Percentiles rank a stretch among this genome's conserved stretches.
These are phyloP conservation scores for Phyllosticta paracitricarpa DNA, from an alignment of 2,329 filamentous ascomycete species.

Conservation along the genomic window DNA sequence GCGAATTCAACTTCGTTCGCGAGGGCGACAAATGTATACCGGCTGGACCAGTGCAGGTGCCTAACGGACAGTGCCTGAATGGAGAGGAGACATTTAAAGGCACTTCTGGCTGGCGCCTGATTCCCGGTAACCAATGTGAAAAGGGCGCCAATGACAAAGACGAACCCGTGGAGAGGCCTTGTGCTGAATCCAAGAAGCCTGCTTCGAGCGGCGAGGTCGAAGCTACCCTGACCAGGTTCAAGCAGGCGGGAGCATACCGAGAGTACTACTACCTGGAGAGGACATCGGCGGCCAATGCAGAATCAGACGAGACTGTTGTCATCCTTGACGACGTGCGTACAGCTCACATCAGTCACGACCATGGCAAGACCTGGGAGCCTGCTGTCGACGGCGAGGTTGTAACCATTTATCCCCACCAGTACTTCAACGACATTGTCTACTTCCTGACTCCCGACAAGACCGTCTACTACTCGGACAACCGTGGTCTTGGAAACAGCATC, in stretches of 20 bases:
- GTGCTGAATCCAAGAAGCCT: conserved; percentile 49
- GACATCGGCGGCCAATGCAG: conserved; percentile 42
- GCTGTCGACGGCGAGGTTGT: conserved; percentile 61
- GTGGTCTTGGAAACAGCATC: conserved; percentile 53
- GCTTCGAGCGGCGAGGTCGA: conserved; percentile 59
- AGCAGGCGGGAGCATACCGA: conserved; percentile 41
- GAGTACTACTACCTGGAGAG: conserved; percentile 71
- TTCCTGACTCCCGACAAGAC: conserved; percentile 62
- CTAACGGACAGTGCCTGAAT: conserved; percentile 64
- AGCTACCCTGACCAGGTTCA: conserved; percentile 52
- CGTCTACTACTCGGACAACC: conserved; percentile 73
- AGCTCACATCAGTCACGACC: conserved; percentile 69
- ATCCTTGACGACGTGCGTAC: conserved; percentile 49
- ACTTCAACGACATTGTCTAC: conserved; percentile 77
- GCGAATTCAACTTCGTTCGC: conserved; percentile 81
- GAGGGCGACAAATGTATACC: conserved; percentile 59
- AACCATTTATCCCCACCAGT: conserved; percentile 64
- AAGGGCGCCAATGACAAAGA: conserved; percentile 32
- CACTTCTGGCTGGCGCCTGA: conserved; percentile 82
- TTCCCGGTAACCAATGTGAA: conserved; percentile 52
- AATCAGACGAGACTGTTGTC: conserved; percentile 63
- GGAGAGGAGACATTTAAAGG: conserved; percentile 67
- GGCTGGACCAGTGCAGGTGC: conserved; percentile 51
- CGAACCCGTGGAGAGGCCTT: conserved; percentile 58
- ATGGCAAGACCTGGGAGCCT: conserved; percentile 79